Percentiles rank a stretch among this genome's conserved stretches.
Conservation (phyloP, 768 basidiomycete species). For the Calocera viscosa region DNA sequence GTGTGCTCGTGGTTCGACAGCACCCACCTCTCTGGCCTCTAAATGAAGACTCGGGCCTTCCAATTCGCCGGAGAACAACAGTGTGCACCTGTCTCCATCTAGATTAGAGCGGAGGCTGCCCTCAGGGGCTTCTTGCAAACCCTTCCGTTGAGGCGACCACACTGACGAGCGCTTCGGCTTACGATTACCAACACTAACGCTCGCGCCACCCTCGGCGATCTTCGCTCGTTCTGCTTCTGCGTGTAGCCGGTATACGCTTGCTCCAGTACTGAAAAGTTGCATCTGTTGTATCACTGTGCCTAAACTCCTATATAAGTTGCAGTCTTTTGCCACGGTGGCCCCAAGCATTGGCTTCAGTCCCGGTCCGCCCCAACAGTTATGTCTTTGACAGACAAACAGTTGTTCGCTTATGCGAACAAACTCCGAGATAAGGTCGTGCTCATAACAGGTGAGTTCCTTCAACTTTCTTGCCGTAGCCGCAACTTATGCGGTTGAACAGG, state of each 20-base stretch:
- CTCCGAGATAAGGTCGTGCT: conserved; percentile 39
- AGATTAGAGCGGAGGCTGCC: conserved; percentile 1
- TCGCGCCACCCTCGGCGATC: not conserved
- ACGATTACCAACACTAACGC: conserved; percentile 1
- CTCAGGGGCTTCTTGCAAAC: not conserved
- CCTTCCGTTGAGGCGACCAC: conserved; percentile 1
- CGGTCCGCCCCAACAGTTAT: not conserved
- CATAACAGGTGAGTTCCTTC: conserved; percentile 35
- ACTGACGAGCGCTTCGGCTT: not conserved
- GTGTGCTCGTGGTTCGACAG: not conserved
- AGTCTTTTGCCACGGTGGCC: not conserved
- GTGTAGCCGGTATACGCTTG: not conserved
- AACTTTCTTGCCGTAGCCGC: not conserved
- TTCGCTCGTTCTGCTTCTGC: not conserved
- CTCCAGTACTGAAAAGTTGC: not conserved
- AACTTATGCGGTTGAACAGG: not conserved
- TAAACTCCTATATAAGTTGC: not conserved
- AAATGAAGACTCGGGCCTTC: conserved; percentile 2
- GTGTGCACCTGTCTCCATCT: not conserved
- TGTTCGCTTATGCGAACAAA: conserved; percentile 33
- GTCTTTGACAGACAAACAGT: conserved; percentile 31
- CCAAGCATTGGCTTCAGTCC: not conserved
- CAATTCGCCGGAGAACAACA: not conserved
- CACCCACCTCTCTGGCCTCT: not conserved
- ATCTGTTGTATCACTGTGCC: not conserved